Evolutionary conservation across 2,329 filamentous ascomycete genomes (phyloP).

Genomic region (Alternaria sp.): DNA sequence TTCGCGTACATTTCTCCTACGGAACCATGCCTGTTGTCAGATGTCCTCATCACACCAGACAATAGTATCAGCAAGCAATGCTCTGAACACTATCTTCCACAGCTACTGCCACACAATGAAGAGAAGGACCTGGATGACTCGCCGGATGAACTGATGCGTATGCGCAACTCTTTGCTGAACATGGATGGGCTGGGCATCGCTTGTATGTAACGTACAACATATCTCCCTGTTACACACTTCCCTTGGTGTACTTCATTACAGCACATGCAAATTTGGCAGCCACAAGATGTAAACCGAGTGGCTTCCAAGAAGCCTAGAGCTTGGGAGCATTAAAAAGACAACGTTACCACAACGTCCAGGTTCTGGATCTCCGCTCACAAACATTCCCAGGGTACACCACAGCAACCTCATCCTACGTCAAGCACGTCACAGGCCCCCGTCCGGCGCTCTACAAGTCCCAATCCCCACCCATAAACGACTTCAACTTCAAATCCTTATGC

Average conservation of each 20-base stretch:
- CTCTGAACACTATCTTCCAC: conserved; percentile 62
- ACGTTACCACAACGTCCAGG: background rate
- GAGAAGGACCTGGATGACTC: conserved; percentile 53
- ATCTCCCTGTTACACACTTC: background rate
- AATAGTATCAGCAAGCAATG: conserved; percentile 50
- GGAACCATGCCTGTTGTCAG: conserved; percentile 64
- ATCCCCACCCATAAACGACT: conserved; percentile 62
- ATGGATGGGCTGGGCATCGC: conserved; percentile 65
- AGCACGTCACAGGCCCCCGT: conserved; percentile 50
- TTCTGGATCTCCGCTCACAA: conserved; percentile 14
- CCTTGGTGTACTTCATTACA: no score
- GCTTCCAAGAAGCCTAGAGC: background rate
- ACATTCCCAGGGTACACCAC: conserved; percentile 55
- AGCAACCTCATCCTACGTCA: conserved; percentile 54
- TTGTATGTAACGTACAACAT: conserved; percentile 44
- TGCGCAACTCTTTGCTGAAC: conserved; percentile 63
- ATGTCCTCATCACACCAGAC: conserved; percentile 60
- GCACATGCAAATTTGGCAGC: no score
- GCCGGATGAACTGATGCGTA: conserved; percentile 56
- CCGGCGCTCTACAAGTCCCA: conserved; percentile 63
- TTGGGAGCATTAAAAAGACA: background rate
- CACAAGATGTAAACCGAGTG: background rate
- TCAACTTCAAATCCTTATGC: conserved; percentile 63
- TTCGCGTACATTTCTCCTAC: conserved; percentile 64
- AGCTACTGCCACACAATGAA: conserved; percentile 58